Conservation (phyloP, 257 asterid species). For the Asclepias syriaca region DNA sequence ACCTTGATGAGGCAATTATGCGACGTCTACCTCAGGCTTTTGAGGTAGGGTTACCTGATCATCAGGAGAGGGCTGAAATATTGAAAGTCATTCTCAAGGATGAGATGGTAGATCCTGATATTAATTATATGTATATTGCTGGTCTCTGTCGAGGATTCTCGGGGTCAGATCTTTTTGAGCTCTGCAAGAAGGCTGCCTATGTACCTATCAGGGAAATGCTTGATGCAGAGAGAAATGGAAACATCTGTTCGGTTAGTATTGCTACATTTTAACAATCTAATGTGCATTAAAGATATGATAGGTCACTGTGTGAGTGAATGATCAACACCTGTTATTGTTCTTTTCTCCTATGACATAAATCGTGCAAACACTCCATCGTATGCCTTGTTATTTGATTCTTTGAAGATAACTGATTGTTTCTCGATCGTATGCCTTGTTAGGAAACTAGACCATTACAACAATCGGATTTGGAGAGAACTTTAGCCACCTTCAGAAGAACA, state of each 20-base stretch:
- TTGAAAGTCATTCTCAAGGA: constrained; percentile 77
- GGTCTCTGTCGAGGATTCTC: constrained; percentile 72
- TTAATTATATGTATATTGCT: constrained; percentile 65
- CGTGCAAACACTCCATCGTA: no score
- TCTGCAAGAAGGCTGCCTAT: constrained; percentile 93
- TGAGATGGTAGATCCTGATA: constrained; percentile 58
- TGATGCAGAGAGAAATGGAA: constrained; percentile 65
- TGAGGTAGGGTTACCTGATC: constrained; percentile 78
- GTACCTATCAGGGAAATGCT: constrained; percentile 77
- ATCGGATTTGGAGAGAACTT: constrained; percentile 57
- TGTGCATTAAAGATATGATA: neutral
- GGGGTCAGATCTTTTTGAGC: constrained; percentile 90
- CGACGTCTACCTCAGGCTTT: constrained; percentile 95
- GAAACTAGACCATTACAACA: constrained; percentile 64
- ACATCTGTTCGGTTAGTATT: constrained; percentile 41
- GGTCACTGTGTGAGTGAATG: neutral
- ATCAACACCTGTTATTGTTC: neutral
- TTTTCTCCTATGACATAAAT: neutral
- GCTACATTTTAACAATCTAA: neutral
- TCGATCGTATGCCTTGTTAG: constrained; percentile 25
- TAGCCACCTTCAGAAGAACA: constrained; percentile 54
- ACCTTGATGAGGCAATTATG: constrained; percentile 96
- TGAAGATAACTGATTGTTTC: neutral
- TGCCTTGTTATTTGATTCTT: neutral
- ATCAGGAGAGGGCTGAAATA: constrained; percentile 60